Base-by-base conservation (phyloP, 1,284 basidiomycete genomes). In the Sanghuangporus sanghuang region DNA sequence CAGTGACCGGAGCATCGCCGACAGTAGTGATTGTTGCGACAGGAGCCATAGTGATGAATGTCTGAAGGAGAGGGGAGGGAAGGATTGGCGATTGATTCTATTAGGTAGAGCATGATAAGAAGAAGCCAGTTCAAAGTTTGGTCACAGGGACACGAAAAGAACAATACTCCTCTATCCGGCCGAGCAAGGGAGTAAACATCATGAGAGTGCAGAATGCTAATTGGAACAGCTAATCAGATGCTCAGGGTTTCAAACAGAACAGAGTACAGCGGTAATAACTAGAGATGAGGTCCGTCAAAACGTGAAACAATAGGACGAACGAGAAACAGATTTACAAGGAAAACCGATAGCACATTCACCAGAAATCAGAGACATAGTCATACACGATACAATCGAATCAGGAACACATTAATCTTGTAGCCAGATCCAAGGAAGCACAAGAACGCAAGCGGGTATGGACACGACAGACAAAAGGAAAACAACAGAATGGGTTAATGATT, bases 21-120 rank as follows among this genome's bases (percentile, higher is more conserved):
- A 38, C 42, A 14, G 27, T 21, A 32, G 38, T n/a, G 40, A 9
- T 18, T 11, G 46, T 46, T 46, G 57, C 57, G n/a, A 59, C 40
- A 48, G 57, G 57, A 59, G 57, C 57, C 57, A 59, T 59, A 12
- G 18, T 57, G 32, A 39, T 59, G 21, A 14, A 16, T 23, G 55
- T 21, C 18, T 42, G 46, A 23, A 46, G n/a, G 52, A 53, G 52
- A 35, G 6, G 32, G n/a, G 48, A 16, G 48, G 23, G 16, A 53
- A 32, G 52, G 52, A 3, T n/a, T 12, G 23, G 52, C 2, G 52
- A 2, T 53, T 32, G 21, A 2, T 27, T 18, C 23, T 6, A 9
- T 16, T 49, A 11, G n/a, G n/a, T 16, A 49, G 48, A 18, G 21
- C 48, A 49, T 23, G 14, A 23, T 49, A 18, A 49, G 16, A 2